Evolutionary conservation across 2,329 filamentous ascomycete genomes (phyloP), one percentile per base, ranked within the genome.

Genomic region (Graphilbum fragrans): DNA sequence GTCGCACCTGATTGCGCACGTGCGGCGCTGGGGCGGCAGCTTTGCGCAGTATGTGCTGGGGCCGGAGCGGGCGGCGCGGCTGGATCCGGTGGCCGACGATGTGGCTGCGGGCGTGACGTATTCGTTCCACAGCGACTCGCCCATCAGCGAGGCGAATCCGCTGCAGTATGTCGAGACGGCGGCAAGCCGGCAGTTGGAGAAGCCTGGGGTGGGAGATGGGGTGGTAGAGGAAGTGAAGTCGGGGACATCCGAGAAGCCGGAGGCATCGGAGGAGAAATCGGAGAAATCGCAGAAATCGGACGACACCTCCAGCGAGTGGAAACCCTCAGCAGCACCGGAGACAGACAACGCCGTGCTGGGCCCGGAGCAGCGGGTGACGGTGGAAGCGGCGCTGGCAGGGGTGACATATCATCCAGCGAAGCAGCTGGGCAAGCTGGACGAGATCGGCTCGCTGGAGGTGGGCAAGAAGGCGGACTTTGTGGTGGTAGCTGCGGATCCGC

Each of bases 91-190:
- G 31, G 39, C 42, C n/a, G 45, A 45, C 23, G 42, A 31, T 16
- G 42, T 41, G 4, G 27, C 18, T 3, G 42, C 42, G 3, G 42
- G 45, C 11, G 37, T 47, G 6, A 35, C 37, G 3, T 47, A 47
- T 21, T 47, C 45, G 23, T 43, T 47, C 40, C 45, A 47, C 45
- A 47, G 45, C 41, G 45, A 47, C 42, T 45, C 45, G 42, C 45
- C 45, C 38, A 47, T 47, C 38, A 47, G 45, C 42, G 25, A 35
- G 32, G 42, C 42, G 7, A 35, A 41, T 38, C 42, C 42, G 25
- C 38, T 45, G 32, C 45, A 47, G 45, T 47, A 45, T 20, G 45
- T 43, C 12, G 45, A 45, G 35, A 47, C 42, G 37, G 45, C 45
- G 10, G 31, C 40, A 18, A 42, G 37, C 37, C 42, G 45, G 2